These are phyloP conservation scores for Thalassiosira delicatula DNA, from an alignment of 352 stramenopile genomes.

Conservation along the genomic window DNA sequence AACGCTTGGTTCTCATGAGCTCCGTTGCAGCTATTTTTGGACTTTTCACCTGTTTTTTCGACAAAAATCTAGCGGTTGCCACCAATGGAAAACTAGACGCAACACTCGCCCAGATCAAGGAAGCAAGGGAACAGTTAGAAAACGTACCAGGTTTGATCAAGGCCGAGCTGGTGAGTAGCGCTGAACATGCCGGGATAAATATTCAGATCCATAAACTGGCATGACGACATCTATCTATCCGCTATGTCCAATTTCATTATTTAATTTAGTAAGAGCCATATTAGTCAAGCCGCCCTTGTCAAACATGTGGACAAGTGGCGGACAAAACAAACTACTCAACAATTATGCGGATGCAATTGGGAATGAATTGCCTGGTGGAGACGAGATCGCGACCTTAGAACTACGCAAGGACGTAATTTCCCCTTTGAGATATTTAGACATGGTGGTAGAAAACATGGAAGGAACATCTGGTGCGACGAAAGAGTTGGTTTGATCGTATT, in stretches of 20 bases:
- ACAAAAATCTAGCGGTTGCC: slow-evolving; percentile 26
- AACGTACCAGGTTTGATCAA: slow-evolving; percentile 78
- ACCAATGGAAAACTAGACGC: slow-evolving; percentile 27
- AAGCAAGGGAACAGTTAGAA: slow-evolving; percentile 72
- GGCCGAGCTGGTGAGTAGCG: slow-evolving; percentile 50
- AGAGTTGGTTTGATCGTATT: slow-evolving; percentile 74
- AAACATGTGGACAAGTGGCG: slow-evolving; percentile 71
- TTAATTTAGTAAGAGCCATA: slow-evolving; percentile 76
- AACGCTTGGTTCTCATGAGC: slow-evolving; percentile 9
- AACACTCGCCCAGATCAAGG: slow-evolving; percentile 57
- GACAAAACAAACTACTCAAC: slow-evolving; percentile 65
- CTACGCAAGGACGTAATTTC: slow-evolving; percentile 68
- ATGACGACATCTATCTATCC: slow-evolving; percentile 4
- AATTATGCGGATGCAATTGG: slow-evolving; percentile 74
- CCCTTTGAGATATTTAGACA: slow-evolving; percentile 82
- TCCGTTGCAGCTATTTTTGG: slow-evolving; percentile 21
- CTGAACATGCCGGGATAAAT: background rate
- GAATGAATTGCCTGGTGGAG: slow-evolving; percentile 60
- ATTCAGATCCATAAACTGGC: slow-evolving; percentile 6
- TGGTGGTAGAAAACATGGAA: slow-evolving; percentile 82
- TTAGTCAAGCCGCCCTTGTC: slow-evolving; percentile 77
- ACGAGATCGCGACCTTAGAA: slow-evolving; percentile 82
- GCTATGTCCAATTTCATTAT: slow-evolving; percentile 3
- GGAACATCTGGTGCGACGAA: slow-evolving; percentile 75
- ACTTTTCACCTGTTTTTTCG: background rate